Percentiles rank a stretch among this genome's conserved stretches.
phyloP scores from a whole-genome alignment of 768 basidiomycete genomes.

The Tylopilus subfusipes region DNA sequence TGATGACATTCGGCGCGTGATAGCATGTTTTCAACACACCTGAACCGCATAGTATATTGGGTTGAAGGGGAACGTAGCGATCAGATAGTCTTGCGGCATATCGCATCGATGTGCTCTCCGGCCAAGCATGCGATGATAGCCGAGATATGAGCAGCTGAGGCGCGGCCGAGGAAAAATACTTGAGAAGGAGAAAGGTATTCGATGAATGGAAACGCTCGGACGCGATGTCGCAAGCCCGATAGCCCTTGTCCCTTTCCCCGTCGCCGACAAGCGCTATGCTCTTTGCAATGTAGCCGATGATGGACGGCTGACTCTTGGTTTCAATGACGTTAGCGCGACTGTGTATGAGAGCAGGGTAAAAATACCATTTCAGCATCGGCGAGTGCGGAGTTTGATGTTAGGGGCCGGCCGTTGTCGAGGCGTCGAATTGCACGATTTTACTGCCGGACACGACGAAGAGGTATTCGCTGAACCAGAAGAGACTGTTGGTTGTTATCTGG shows the following conservation, averaged over 20 bases:
- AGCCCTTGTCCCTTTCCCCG: not conserved
- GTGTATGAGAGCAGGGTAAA: not conserved
- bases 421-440: not conserved
- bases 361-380: not conserved
- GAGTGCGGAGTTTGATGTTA: not conserved
- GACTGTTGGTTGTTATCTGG: not conserved
- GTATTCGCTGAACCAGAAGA: not conserved
- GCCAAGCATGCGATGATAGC: not conserved
- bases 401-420: not conserved
- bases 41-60: not conserved
- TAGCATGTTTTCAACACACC: not conserved
- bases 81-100: not conserved
- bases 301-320: not conserved
- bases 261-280: not conserved
- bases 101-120: not conserved
- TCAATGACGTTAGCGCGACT: not conserved
- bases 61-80: not conserved
- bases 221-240: not conserved
- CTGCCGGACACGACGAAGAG: not conserved
- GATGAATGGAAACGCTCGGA: not conserved
- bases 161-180: not conserved
- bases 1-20: too few species aligned
- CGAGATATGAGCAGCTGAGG: too few species aligned
- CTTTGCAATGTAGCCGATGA: not conserved
- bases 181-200: not conserved